These are phyloP conservation scores for Nasturtium officinale DNA, from an alignment of 345 rosid genomes.

Conservation along the genomic window DNA sequence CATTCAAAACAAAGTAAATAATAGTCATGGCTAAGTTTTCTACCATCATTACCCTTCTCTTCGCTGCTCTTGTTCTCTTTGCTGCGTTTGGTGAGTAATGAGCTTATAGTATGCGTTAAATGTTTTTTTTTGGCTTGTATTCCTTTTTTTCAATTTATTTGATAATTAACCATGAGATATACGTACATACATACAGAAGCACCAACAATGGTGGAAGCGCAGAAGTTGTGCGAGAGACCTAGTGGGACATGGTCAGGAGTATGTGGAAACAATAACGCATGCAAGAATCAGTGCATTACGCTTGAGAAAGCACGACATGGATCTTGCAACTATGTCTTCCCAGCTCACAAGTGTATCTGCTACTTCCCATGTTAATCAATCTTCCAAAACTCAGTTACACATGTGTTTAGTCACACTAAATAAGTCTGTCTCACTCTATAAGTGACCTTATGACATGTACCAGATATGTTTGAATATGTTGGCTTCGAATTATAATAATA, in stretches of 20 bases:
- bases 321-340: neutral
- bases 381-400: neutral
- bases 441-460: neutral
- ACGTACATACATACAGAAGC: neutral
- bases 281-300: neutral
- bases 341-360: neutral
- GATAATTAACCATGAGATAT: neutral
- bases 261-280: neutral
- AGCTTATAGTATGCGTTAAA: neutral
- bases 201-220: neutral
- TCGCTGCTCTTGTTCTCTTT: neutral
- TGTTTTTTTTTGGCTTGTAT: neutral
- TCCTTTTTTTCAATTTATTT: too few relatives aligned
- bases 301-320: neutral
- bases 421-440: neutral
- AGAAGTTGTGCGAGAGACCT: neutral
- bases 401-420: neutral
- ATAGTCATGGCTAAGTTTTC: neutral
- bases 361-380: neutral
- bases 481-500: neutral
- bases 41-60: neutral
- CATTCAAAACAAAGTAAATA: neutral
- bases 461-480: neutral
- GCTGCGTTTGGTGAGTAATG: constrained; percentile 1
- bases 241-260: neutral